phyloP scores from a whole-genome alignment of 2,329 filamentous ascomycete species.

The Penicillium sclerotiorum region DNA sequence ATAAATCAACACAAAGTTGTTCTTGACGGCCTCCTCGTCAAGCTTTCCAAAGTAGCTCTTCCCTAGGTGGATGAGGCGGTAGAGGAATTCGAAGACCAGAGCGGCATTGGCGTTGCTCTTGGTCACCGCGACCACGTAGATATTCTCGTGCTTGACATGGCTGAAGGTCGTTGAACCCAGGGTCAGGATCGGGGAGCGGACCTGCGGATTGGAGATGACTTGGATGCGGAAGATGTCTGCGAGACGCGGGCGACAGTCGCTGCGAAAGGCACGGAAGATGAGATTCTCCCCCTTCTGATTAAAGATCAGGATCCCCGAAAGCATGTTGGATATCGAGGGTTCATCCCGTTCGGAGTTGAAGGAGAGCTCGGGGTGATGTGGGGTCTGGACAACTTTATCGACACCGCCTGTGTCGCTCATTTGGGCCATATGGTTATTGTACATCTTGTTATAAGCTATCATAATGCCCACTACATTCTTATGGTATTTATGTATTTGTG shows the following conservation, averaged over 20 bases:
- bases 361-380: conserved; percentile 11
- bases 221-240: conserved; percentile 99
- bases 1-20: conserved; percentile 98
- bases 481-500: no score
- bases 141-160: conserved; percentile 99
- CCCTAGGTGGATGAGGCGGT: conserved; percentile 84
- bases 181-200: conserved; percentile 95
- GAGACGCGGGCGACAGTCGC: conserved; percentile 94
- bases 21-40: conserved; percentile 99
- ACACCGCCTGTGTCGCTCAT: conserved; percentile 19
- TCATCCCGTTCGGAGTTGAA: conserved; percentile 15
- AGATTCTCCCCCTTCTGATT: conserved; percentile 99
- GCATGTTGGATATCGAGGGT: conserved; percentile 62
- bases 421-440: no score
- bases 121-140: conserved; percentile 94
- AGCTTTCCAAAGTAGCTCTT: conserved; percentile 99
- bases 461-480: no score
- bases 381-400: conserved; percentile 11
- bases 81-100: conserved; percentile 96
- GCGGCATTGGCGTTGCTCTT: conserved; percentile 99
- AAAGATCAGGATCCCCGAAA: conserved; percentile 96
- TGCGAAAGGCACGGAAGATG: conserved; percentile 98
- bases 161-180: conserved; percentile 97
- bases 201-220: conserved; percentile 97
- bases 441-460: no score